These are phyloP conservation scores for Blastobotrys attinorum DNA, from an alignment of 805 yeast species.

Conservation along the genomic window DNA sequence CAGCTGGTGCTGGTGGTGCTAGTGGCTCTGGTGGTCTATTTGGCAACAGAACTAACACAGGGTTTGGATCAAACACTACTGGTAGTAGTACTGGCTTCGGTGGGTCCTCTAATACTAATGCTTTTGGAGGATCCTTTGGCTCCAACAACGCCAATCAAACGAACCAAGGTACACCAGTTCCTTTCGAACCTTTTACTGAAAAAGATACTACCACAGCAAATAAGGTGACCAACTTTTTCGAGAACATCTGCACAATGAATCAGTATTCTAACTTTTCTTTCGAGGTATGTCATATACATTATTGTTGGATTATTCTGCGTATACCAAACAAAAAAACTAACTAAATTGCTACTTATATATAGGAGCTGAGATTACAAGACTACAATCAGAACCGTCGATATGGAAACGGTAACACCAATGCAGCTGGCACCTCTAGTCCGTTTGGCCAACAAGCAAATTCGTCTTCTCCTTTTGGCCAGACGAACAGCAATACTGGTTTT, in stretches of 20 bases:
- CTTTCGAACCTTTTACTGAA: slow-evolving; percentile 63
- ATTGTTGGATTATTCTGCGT: no score
- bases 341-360: background rate
- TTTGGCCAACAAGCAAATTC: slow-evolving; percentile 20
- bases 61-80: slow-evolving; percentile 14
- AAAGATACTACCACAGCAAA: slow-evolving; percentile 67
- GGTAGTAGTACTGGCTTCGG: slow-evolving; percentile 32
- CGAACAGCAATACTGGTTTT: slow-evolving; percentile 13
- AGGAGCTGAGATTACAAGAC: slow-evolving; percentile 80
- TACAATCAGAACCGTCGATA: slow-evolving; percentile 64
- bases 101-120: slow-evolving; percentile 18
- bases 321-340: background rate
- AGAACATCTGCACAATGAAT: slow-evolving; percentile 81
- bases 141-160: slow-evolving; percentile 23
- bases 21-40: slow-evolving; percentile 17
- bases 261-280: slow-evolving; percentile 74
- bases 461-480: slow-evolving; percentile 36
- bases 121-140: slow-evolving; percentile 24
- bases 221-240: slow-evolving; percentile 53
- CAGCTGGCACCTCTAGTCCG: slow-evolving; percentile 15
- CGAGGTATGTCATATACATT: slow-evolving; percentile 44
- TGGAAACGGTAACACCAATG: slow-evolving; percentile 37
- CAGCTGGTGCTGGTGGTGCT: slow-evolving; percentile 10
- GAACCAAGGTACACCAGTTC: slow-evolving; percentile 61
- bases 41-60: slow-evolving; percentile 12